phyloP scores from a whole-genome alignment of 2,329 filamentous ascomycete species.

The Penicillium nordicum region DNA sequence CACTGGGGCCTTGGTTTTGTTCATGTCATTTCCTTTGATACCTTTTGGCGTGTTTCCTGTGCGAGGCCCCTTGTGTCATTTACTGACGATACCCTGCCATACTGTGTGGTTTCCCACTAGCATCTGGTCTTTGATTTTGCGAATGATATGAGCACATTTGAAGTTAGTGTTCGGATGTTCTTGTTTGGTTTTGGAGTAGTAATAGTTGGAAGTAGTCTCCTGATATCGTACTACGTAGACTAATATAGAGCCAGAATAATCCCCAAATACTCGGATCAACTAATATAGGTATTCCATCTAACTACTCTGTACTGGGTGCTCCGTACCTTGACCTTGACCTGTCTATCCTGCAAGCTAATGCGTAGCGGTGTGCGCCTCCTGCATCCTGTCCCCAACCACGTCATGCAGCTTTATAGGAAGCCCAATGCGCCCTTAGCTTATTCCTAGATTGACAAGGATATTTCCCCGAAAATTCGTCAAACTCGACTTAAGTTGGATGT shows the following conservation, averaged over 20 bases:
- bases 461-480: neutral
- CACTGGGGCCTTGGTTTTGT: slow-evolving; percentile 2
- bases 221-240: neutral
- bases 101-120: slow-evolving; percentile 16
- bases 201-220: neutral
- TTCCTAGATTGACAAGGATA: neutral
- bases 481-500: neutral
- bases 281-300: neutral
- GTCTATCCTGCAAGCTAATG: neutral
- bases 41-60: slow-evolving; percentile 17
- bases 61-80: slow-evolving; percentile 18
- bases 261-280: neutral
- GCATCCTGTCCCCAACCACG: neutral
- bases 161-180: neutral
- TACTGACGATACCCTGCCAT: slow-evolving; percentile 27
- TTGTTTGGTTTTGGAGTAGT: neutral
- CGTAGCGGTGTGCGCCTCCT: neutral
- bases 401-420: neutral
- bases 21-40: slow-evolving; percentile 12
- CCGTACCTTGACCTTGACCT: neutral
- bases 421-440: neutral
- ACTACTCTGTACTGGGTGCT: neutral
- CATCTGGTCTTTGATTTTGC: slow-evolving; percentile 3
- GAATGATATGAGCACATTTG: slow-evolving; percentile 2
- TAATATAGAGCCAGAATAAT: neutral